Base-by-base conservation (phyloP, 352 stramenopile genomes). In the Globisporangium cylindrosporum region DNA sequence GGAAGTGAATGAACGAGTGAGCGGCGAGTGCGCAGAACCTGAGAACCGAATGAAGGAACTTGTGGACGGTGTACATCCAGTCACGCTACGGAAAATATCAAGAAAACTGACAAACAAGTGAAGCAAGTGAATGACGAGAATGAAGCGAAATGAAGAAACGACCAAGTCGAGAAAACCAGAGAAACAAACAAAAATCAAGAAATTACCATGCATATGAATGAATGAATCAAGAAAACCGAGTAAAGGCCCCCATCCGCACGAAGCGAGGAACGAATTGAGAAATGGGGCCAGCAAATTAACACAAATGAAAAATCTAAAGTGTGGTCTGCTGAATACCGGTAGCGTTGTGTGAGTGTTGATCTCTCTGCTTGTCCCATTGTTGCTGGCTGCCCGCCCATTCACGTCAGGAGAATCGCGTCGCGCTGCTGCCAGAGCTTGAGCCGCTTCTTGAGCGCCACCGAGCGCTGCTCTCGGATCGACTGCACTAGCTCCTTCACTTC, bases 401-500 rank as follows among this genome's bases (percentile, higher is more conserved):
- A 29, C 9, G n/a, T 2, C 27, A 29, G 6, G 14, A 67, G 55
- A 12, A 73, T 36, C 25, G 54, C 48, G n/a, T 73, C 63, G 9
- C 68, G 66, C 43, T 75, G 43, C 63, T 76, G 67, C 69, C 71
- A 80, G 34, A 73, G 62, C 25, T 75, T 65, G 3, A 74, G 70
- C 3, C 78, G 70, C 20, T 70, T 64, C 34, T 84, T 82, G 48
- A 77, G n/a, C 3, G 69, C 79, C 9, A 51, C 53, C 14, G 71
- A 70, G 51, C 78, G 80, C 58, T 79, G 73, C 14, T 82, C 62
- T 18, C 78, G 66, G 29, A 86, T 70, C 6, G 57, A 73, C 51
- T 76, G 71, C 48, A 78, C 56, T n/a, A 79, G 36, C 24, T 74
- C 60, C 59, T 71, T 76, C 63, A 78, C n/a, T 15, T 79, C 59